Conservation (phyloP, 129 eudicot genomes). For the Flaveria linearis region DNA sequence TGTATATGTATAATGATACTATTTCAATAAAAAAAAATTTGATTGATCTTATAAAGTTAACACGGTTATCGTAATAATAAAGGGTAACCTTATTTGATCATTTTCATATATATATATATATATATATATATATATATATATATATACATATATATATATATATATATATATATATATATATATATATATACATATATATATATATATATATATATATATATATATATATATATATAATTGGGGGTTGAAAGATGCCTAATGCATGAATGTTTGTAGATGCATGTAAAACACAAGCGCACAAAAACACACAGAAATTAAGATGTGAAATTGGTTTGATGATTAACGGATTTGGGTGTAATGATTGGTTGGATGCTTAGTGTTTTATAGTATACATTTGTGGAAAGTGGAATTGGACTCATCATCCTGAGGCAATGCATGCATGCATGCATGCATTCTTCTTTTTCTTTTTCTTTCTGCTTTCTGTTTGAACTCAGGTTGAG, state of each 20-base stretch:
- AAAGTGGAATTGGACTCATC: conserved; percentile 36
- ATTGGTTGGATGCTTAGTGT: conserved; percentile 40
- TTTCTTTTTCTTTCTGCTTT: conserved; percentile 3
- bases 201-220: too few relatives aligned
- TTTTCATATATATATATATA: too few relatives aligned
- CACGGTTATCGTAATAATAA: too few relatives aligned
- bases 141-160: too few relatives aligned
- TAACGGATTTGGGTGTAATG: conserved; percentile 45
- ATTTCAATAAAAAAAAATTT: too few relatives aligned
- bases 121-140: too few relatives aligned
- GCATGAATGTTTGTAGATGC: conserved; percentile 33
- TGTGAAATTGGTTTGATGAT: conserved; percentile 47
- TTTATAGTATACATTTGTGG: conserved; percentile 37
- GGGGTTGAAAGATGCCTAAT: neutral
- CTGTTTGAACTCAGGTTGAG: conserved; percentile 23
- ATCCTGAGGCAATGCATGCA: conserved; percentile 23
- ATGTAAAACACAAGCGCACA: conserved; percentile 22
- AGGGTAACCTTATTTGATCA: too few relatives aligned
- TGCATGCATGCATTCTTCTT: neutral
- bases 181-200: too few relatives aligned
- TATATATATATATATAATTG: too few relatives aligned
- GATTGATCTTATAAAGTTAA: too few relatives aligned
- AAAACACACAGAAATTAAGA: conserved; percentile 39
- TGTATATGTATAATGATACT: too few relatives aligned
- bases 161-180: too few relatives aligned